Base-by-base conservation (phyloP, 2,329 filamentous ascomycete species). In the Paraphoma chrysanthemicola region DNA sequence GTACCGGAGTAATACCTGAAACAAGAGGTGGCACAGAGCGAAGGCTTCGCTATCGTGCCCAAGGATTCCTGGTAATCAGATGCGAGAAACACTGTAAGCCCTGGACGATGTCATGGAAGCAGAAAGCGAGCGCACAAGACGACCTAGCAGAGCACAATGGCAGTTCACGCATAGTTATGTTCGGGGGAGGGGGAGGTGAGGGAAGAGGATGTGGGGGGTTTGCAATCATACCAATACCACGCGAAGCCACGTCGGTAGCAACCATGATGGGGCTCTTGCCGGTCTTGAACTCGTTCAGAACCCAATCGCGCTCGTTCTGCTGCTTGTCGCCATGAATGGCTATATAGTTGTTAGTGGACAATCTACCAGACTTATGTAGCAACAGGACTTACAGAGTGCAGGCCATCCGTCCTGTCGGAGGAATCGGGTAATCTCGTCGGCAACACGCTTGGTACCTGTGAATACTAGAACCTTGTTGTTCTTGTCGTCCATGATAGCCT, bases 251-350 rank as follows among this genome's bases (percentile, higher is more conserved):
- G 77, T 98, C 95, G 68, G 95, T 99, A 83, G 95, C 95, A 83
- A 99, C 95, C 93, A 99, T 97, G 88, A 99, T 96, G 78, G 95
- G 95, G 83, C 93, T 97, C 86, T 98, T 97, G 82, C 93, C 93
- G 66, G 91, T 92, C 89, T 98, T 99, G 88, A 99, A 99, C 81
- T 98, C 94, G 80, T 98, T 96, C 77, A 99, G 86, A 73, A 98
- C 95, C 93, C 95, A 98, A 80, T 98, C 95, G 84, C 95, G 93
- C 84, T 99, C 95, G 81, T 97, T 97, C 78, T 99, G 95, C 78
- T 97, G 93, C 85, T 98, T 98, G 83, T 98, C 95, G 76, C 95
- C 95, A 85, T 99, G 95, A 70, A 99, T 98, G 62, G 95, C 92
- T 95, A 63, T 54, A 56, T 14, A 14, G 44, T 42, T 52, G 72